Evolutionary conservation across 78 protist species (phyloP), one percentile per base, ranked within the genome.

Genomic region (Guillardia theta): DNA sequence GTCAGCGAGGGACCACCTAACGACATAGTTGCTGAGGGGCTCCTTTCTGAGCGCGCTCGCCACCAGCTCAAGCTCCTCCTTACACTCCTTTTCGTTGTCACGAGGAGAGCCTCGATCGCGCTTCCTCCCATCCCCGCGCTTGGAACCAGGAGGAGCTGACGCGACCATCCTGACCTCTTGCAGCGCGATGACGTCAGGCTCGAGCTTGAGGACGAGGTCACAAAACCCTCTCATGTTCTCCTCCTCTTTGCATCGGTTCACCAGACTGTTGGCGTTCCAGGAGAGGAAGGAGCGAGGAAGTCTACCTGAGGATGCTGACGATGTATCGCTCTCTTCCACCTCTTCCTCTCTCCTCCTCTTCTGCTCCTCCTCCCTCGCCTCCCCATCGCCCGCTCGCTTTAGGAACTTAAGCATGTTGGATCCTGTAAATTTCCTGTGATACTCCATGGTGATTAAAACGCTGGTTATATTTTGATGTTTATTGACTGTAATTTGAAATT

Each of bases 241-340:
- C 24, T 18, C 24, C 10, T 78, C 12, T 0, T 43, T 2, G 30
- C 45, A 37, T 8, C 90, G 18, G 45, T 21, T 18, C 4, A 22
- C 24, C 15, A 78, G 50, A 3, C 90, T n/a, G 12, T 78, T 78
- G 9, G 48, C 90, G 44, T 78, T 78, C 50, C 45, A 43, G n/a
- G 90, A 78, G 90, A 78, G 90, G 24, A 78, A 78, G 18, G 90
- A 12, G 83, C 41, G 36, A 15, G 83, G 83, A 4, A 70, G 83
- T 10, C 46, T 22, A 36, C 83, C 83, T 33, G n/a, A n/a, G n/a
- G n/a, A n/a, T n/a, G n/a, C n/a, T n/a, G n/a, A n/a, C n/a, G n/a
- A n/a, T n/a, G n/a, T n/a, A n/a, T n/a, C n/a, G n/a, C 41, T 15
- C 41, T 18, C 83, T 12, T 33, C 33, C 3, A 36, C 41, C 46